Evolutionary conservation across 306 rosid genomes (phyloP), one percentile per base, ranked within the genome.

Genomic region (Lathyrus tuberosus): DNA sequence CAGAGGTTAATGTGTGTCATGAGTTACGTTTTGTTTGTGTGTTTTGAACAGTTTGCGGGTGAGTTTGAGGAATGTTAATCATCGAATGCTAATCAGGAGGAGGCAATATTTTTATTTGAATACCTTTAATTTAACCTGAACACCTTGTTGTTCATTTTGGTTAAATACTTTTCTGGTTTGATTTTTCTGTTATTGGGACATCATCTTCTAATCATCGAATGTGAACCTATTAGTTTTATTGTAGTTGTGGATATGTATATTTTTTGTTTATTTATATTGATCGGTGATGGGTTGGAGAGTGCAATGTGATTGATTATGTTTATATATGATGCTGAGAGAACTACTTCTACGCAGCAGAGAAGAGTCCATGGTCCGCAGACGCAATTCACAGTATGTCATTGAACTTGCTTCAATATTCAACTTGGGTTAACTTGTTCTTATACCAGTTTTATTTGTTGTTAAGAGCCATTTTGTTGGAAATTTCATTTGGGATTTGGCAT

Each of bases 281-380:
- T 70, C n/a, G 2, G 2, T 56, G 57, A 66, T 70, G 24, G 1
- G 3, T 62, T 69, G 51, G 56, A 63, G 31, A 65, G 35, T 65
- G 18, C 18, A 41, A 11, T 64, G 24, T 67, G 53, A 48, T 35
- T 47, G 37, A 6, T 37, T 71, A 2, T 78, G 56, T 70, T 69
- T 62, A 17, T 67, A 37, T 53, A 61, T 24, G 40, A 42, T 82
- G 85, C 85, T 88, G 98, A 88, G 97, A 81, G 90, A 90, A 69
- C 87, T 83, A 44, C 96, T 90, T 69, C 76, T 93, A 11, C 96
- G 98, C 24, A 96, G 94, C 47, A 97, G 98, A 60, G 88, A 64
- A 78, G 97, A 93, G 83, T 93, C 97, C 49, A 90, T 96, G 4
- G 74, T 73, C 69, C 98, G 97, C 49, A 74, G 98, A 43, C 94